Percentiles rank a stretch among this genome's conserved stretches.
phyloP scores from a whole-genome alignment of 2,329 filamentous ascomycete genomes.

The Diaporthe australafricana region DNA sequence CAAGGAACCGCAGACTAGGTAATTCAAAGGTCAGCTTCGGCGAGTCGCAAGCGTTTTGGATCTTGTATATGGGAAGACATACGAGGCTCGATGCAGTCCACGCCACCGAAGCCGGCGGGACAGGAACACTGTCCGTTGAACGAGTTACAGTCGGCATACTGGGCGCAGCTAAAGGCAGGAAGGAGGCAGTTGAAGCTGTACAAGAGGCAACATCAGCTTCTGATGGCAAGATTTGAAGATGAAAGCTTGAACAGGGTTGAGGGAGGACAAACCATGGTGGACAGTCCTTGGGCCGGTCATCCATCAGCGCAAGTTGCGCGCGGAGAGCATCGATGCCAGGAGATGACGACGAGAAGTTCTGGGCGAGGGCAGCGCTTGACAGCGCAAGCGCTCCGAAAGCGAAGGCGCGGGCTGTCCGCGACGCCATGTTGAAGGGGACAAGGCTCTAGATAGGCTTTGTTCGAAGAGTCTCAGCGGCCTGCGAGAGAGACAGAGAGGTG shows the following conservation, averaged over 20 bases:
- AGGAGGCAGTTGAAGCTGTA: constrained; percentile 96
- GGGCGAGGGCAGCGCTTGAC: constrained; percentile 54
- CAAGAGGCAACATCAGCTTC: constrained; percentile 37
- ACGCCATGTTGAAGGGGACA: constrained; percentile 52
- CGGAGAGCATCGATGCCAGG: constrained; percentile 64
- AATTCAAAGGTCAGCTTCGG: constrained; percentile 32
- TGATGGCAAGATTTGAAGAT: constrained; percentile 27
- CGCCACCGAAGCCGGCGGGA: constrained; percentile 90
- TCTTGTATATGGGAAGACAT: constrained; percentile 43
- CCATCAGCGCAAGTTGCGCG: constrained; percentile 77
- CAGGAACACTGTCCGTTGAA: constrained; percentile 94
- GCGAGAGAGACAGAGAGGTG: neutral
- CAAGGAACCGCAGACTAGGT: constrained; percentile 83
- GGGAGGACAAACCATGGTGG: constrained; percentile 74
- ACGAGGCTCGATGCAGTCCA: constrained; percentile 90
- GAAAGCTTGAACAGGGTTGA: constrained; percentile 35
- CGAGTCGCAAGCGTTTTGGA: neutral
- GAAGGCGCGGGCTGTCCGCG: constrained; percentile 51
- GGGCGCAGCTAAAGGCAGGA: constrained; percentile 89
- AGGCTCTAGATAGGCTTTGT: constrained; percentile 10
- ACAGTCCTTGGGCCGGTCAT: constrained; percentile 79
- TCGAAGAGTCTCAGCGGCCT: constrained; percentile 13
- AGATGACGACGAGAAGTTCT: constrained; percentile 65
- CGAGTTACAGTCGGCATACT: constrained; percentile 89
- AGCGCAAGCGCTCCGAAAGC: constrained; percentile 55